Percentiles rank a stretch among this genome's conserved stretches.
These are phyloP conservation scores for Aspergillus eucalypticola DNA, from an alignment of 2,329 filamentous ascomycete species.

Conservation along the genomic window DNA sequence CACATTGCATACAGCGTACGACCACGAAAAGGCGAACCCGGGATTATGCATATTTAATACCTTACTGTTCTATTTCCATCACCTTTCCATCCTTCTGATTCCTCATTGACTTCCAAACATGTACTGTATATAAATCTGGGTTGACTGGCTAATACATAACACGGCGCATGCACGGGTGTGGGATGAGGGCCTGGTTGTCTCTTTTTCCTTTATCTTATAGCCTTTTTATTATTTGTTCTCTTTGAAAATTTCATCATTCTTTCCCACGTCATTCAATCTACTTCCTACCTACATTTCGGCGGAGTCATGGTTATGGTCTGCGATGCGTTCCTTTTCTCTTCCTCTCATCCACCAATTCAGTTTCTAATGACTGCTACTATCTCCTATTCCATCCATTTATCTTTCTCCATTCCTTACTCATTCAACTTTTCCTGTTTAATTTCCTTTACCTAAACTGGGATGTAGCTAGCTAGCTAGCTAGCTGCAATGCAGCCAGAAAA, in stretches of 20 bases:
- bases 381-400: not conserved
- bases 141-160: constrained; percentile 10
- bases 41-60: not conserved
- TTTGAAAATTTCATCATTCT: not conserved
- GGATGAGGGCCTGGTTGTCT: not conserved
- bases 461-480: constrained; percentile 1
- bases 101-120: not conserved
- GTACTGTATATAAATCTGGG: constrained; percentile 14
- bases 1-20: not conserved
- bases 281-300: constrained; percentile 12
- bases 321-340: not conserved
- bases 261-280: not conserved
- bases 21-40: not conserved
- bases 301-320: not conserved
- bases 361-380: not conserved
- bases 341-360: not conserved
- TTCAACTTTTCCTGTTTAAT: not conserved
- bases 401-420: not conserved
- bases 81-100: not conserved
- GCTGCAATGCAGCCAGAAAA: not conserved
- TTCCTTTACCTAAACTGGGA: not conserved
- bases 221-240: not conserved
- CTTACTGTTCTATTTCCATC: not conserved
- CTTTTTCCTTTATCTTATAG: not conserved
- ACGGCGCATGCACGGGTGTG: constrained; percentile 8